Base-by-base conservation (phyloP, 768 basidiomycete species). In the Amanita phalloides region DNA sequence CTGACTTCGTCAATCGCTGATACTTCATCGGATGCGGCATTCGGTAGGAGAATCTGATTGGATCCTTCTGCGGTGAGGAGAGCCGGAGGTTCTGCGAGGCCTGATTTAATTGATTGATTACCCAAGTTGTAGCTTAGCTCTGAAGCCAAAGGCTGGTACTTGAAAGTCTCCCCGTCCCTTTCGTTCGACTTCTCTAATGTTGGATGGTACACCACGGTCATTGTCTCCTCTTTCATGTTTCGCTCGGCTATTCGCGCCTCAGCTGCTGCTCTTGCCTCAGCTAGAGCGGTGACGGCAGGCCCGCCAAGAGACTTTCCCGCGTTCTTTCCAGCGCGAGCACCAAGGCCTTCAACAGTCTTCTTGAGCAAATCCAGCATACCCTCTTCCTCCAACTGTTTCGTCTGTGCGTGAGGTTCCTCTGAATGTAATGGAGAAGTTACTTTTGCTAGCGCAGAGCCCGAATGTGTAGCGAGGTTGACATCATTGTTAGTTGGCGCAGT, bases 221-320 rank as follows among this genome's bases (percentile, higher is more conserved):
- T 63, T 54, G 62, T 60, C 28, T 71, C 70, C 42, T 77, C 71
- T 52, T 73, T 67, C 54, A 74, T 72, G 59, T 82, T 76, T 53
- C 84, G 68, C 61, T 87, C 77, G 1, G 79, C 84, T 21, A 90
- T 72, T 53, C 77, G 74, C 4, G 79, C 84, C 63, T 89, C 83
- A 6, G 86, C 84, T 38, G 76, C 74, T 54, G 82, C 67, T 66
- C 78, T 62, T 61, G 77, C 86, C 65, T 86, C 82, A 9, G 84
- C 85, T 7, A 88, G 72, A 20, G 80, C 82, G 30, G 72, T 77
- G 3, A 75, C 77, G 20, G 76, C 75, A 39, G 66, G 68, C 9
- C 75, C 75, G 46, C 82, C 82, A 7, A 84, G 61, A 35, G 86
- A 84, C 59, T 81, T 86, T 48, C 76, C 74, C 61, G 73, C 68